Evolutionary conservation across 139 green algal genomes (phyloP), one percentile per base, ranked within the genome.

Genomic region (Raphidocelis subcapitata): DNA sequence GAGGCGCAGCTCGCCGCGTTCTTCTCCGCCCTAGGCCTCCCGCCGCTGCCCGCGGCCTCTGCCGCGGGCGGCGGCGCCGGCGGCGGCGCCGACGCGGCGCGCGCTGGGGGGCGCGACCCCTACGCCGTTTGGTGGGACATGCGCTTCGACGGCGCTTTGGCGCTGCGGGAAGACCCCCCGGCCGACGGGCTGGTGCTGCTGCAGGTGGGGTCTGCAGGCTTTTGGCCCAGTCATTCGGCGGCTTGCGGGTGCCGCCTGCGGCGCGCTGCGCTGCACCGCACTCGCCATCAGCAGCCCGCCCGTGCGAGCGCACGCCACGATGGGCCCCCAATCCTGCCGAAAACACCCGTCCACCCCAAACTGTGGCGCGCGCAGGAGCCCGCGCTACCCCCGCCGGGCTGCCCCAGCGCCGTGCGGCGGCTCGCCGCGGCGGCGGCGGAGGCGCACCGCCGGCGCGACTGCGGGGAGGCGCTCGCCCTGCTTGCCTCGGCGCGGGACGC

Each of bases 51-150:
- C 0, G 70, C 44, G 26, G 60, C 10, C 55, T 12, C 55, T 16
- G 24, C 26, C 10, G 10, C 16, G 55, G 8, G 2, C 20, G 21
- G 2, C 62, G 18, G 62, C 20, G 15, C 35, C 62, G 29, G 62
- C 62, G 35, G 35, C 62, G 29, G 62, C 35, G 64, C 37, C 29
- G 55, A 28, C n/a, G 35, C 41, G 41, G 4, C 14, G 32, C 62
- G 10, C 8, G 60, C 23, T n/a, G 26, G 57, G 5, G 29, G 23
- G 29, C 29, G 23, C 18, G 66, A 80, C 41, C 65, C 65, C 1
- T 80, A 80, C 36, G 62, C 61, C 3, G 63, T 81, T 66, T 87
- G 82, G 82, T 87, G 79, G 79, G 54, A n/a, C 24, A 60, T 87
- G 67, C 33, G 62, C 24, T 85, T 85, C 65, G 80, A 84, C 3